Base-by-base conservation (phyloP, 768 basidiomycete species). In the Tephrocybe sp. region DNA sequence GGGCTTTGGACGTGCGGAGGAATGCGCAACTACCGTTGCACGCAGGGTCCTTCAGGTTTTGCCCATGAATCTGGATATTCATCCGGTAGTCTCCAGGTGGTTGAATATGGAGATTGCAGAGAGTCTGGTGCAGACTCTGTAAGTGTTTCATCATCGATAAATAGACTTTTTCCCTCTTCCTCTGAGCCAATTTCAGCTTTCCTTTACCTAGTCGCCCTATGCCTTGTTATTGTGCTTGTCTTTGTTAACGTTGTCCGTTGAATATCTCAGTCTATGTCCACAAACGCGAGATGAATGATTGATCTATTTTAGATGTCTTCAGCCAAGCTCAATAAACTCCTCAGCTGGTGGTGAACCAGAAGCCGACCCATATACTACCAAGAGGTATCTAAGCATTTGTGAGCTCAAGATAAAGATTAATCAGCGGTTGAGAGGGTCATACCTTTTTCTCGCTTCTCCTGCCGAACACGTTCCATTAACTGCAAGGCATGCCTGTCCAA, bases 1-100 rank as follows among this genome's bases (percentile, higher is more conserved):
- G 36, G 89, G 90, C 17, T 92, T 91, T 63, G 82, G 84, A 12
- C 73, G 87, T 48, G 89, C 89, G 34, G 89, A 91, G 55, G 86
- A 89, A 59, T 87, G 82, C 56, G 82, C 82, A 39, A 68, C 67
- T 17, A 68, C 77, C 4, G 79, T 89, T 42, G 83, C 77, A 3
- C 75, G 76, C 60, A 77, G 77, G 19, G 71, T 88, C 35, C 66
- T 83, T 31, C 75, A 84, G 30, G 70, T 72, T 19, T 66, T 89
- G 32, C 69, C 66, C 17, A 55, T 53, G 19, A 63, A 64, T 39
- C 62, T 64, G 5, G 57, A 63, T 30, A 49, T 49, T 2, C 71
- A 74, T 56, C 58, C 62, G 10, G 54, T 72, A 22, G 66, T 80
- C 5, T 62, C 68, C n/a, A 66, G 68, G 32, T 84, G 82, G 82